Conservation (phyloP, 441 rosid species). For the Corymbia calophylla region DNA sequence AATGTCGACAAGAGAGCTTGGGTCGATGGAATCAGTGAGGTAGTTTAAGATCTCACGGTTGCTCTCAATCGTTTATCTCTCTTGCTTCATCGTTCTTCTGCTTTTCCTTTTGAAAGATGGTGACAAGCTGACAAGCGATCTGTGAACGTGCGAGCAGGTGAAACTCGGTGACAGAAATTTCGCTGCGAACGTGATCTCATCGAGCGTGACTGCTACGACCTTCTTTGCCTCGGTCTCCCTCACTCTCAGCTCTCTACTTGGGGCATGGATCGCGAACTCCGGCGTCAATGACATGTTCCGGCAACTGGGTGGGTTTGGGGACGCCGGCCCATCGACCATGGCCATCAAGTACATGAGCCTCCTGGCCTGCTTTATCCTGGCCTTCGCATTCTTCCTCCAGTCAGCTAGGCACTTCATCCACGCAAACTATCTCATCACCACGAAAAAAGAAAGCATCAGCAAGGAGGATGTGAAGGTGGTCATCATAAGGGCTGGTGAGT, state of each 20-base stretch:
- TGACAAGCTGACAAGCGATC: constrained; percentile 15
- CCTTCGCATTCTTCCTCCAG: constrained; percentile 6
- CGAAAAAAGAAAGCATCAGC: constrained; percentile 26
- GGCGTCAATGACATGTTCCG: neutral
- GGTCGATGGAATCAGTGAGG: constrained; percentile 3
- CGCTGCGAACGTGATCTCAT: neutral
- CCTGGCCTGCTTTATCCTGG: neutral
- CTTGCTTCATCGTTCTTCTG: neutral
- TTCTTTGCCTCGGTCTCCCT: constrained; percentile 2
- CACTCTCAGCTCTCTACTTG: constrained; percentile 5
- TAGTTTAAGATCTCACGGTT: neutral
- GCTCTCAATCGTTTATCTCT: neutral
- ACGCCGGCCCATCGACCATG: neutral
- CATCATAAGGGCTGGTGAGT: constrained; percentile 55
- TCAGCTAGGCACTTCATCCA: constrained; percentile 39
- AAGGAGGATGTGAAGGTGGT: constrained; percentile 24
- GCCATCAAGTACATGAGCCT: constrained; percentile 1
- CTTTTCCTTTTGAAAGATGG: neutral
- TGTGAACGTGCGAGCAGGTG: neutral
- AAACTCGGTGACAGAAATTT: neutral
- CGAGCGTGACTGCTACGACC: constrained; percentile 1
- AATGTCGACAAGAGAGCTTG: neutral
- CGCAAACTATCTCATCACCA: constrained; percentile 58
- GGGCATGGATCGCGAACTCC: neutral
- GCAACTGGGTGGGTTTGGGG: neutral